Conservation (phyloP, 768 basidiomycete species). For the Macrolepiota albuminosa region DNA sequence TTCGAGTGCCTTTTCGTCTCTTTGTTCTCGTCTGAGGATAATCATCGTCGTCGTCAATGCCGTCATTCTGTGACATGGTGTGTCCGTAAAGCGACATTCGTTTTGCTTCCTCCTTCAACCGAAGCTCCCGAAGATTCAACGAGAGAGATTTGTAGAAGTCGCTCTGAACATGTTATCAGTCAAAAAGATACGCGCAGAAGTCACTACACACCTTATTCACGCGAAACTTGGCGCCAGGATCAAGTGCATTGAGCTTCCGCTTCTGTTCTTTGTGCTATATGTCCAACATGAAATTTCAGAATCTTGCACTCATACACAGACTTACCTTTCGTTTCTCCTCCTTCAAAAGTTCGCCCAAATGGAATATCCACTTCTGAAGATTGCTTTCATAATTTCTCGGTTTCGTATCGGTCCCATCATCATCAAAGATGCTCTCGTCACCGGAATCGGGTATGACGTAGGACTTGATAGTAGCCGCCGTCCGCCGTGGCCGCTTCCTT, state of each 20-base stretch:
- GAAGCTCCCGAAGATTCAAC: conserved; percentile 52
- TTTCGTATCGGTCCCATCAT: conserved; percentile 30
- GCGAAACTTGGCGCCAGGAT: conserved; percentile 43
- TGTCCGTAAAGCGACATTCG: conserved; percentile 28
- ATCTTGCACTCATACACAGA: conserved; percentile 2
- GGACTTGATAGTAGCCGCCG: conserved; percentile 50
- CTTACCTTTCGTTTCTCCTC: conserved; percentile 68
- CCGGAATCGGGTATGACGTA: conserved; percentile 70
- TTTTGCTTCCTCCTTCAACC: conserved; percentile 53
- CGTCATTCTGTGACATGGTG: conserved; percentile 30
- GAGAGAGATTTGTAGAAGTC: conserved; percentile 66
- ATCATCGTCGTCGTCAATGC: conserved; percentile 50
- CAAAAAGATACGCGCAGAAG: not conserved
- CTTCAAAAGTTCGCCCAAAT: conserved; percentile 53
- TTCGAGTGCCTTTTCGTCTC: conserved; percentile 22
- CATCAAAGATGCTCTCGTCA: conserved; percentile 51
- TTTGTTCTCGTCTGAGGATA: conserved; percentile 32
- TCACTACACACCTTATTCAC: conserved; percentile 47
- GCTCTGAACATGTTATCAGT: conserved; percentile 33
- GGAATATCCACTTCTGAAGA: conserved; percentile 65
- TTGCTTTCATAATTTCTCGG: conserved; percentile 33
- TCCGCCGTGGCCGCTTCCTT: conserved; percentile 57
- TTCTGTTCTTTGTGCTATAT: conserved; percentile 61
- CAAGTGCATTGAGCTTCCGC: conserved; percentile 44
- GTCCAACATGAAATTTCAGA: not conserved